Evolutionary conservation across 805 yeast species (phyloP), one percentile per base, ranked within the genome.

Genomic region (Saturnispora serradocipensis): DNA sequence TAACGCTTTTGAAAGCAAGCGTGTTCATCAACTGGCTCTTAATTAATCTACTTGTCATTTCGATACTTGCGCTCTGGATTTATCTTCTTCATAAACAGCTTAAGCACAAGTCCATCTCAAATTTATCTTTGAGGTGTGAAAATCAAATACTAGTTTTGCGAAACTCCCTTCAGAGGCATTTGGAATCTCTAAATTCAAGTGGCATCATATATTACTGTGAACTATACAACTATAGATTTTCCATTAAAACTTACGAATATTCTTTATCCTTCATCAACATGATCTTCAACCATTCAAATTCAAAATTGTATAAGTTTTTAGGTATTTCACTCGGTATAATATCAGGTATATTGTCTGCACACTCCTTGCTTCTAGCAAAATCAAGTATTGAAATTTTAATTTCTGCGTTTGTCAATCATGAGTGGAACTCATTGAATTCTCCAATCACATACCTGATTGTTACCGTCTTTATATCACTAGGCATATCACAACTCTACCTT

Each of bases 361-460:
- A 87, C 62, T 86, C 96, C 2, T 74, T 89, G 47, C 72, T 89
- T 52, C 74, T 88, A 67, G 96, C 96, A n/a, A 88, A 88, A 66
- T 80, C 89, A 0, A 77, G 86, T 0, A 85, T 88, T 20, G 95
- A 86, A 59, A 77, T 86, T 11, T 60, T 84, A 2, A 64, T 84
- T 2, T 72, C 68, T 53, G 76, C 73, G 32, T 67, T 70, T 48
- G 63, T 65, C 46, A 66, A 63, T 46, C 66, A 67, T 49, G 50
- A 53, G 38, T 48, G 62, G 55, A 46, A 59, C 53, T 53, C 62
- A 48, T 67, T 78, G 16, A 63, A 67, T 46, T 63, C 71, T 44
- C 61, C 68, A 46, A 68, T 67, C 51, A 66, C 80, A 9, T 81
- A 80, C 75, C 32, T 74, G 0, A 72, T 88, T 9, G 71, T 85